Evolutionary conservation across 257 asterid species (phyloP), one percentile per base, ranked within the genome.

Genomic region (Penstemon newberryi): DNA sequence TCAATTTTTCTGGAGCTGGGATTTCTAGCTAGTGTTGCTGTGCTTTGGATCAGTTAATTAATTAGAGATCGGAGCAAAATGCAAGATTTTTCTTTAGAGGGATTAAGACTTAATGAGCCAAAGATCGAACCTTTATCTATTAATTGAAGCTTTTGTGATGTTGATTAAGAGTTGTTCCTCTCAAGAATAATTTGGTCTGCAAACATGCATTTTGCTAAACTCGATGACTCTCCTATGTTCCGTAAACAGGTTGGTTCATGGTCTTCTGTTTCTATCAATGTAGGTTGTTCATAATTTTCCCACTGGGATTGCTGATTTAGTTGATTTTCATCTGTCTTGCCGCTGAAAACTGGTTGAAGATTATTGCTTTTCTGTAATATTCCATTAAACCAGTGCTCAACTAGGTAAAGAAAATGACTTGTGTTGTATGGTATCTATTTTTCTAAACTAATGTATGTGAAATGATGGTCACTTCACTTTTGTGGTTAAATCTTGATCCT

Each of bases 201-300:
- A 83, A 83, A 72, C 83, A 90, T 91, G 98, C 93, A 87, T 80
- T 95, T 89, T 75, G 87, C 93, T 74, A 95, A 91, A 92, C 98
- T 95, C 62, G 99, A 95, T 80, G 99, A 95, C 81, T 95, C 99
- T 78, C 99, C 99, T 66, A 91, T 95, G 98, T 95, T 95, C 84
- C 96, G 98, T 52, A 91, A 95, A 70, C 97, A 95, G 99, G 99
- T 93, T 54, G 64, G 73, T 38, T 60, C 53, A 41, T 38, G 7
- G 12, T 37, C 9, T 56, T 15, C 58, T 18, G 15, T 45, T 11
- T 4, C 12, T 61, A 8, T 2, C 6, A 3, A 11, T 52, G 66
- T 50, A 4, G n/a, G 40, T 44, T 61, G 41, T 6, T 13, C 7
- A 42, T n/a, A 43, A 38, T 13, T 39, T 6, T 8, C 45, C 8